Evolutionary conservation across 192 early-diverging fungal species (phyloP), one percentile per base, ranked within the genome.

Genomic region (Coemansia reversa): DNA sequence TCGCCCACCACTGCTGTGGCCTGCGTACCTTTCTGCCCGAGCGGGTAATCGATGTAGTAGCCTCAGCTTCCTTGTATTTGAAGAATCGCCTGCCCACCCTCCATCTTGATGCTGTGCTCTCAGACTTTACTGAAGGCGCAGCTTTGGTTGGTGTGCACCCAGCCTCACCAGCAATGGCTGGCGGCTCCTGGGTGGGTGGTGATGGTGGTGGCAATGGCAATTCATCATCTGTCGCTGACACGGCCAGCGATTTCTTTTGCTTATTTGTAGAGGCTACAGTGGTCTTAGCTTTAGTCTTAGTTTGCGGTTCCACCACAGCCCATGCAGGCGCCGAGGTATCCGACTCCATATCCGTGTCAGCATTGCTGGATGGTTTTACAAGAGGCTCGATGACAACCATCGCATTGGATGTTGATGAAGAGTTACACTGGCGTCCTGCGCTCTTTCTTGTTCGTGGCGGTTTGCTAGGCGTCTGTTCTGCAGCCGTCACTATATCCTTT

Each of bases 1-100:
- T 74, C 19, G 76, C 70, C 76, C 76, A 79, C 76, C 76, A 79
- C 12, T 79, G 70, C 32, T 74, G 60, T 14, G 76, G 76, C 53
- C 30, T 56, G 14, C 58, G 66, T 19, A 79, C 65, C 49, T 74
- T 79, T 51, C 76, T 53, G 18, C 76, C 76, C 3, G 76, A 79
- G 5, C 76, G 76, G 30, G 76, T 79, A 1, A 74, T 57, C 2
- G 76, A 69, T 18, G 67, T 47, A 2, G 57, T 32, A 33, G 59
- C 50, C n/a, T 63, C 49, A 8, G 64, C 66, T 33, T 68, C 62
- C 9, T 29, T 67, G 59, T 77, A 68, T 24, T 51, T 60, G 32
- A 69, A 66, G 24, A 55, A 54, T 19, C 51, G 52, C 35, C 61
- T 39, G 9, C 58, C 61, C 1, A 47, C 29, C 42, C 56, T 67